A percentile compares a stretch with the other conserved stretches of the same genome.
Evolutionary conservation across 129 eudicot species (phyloP).

Genomic region (Logfia minima): DNA sequence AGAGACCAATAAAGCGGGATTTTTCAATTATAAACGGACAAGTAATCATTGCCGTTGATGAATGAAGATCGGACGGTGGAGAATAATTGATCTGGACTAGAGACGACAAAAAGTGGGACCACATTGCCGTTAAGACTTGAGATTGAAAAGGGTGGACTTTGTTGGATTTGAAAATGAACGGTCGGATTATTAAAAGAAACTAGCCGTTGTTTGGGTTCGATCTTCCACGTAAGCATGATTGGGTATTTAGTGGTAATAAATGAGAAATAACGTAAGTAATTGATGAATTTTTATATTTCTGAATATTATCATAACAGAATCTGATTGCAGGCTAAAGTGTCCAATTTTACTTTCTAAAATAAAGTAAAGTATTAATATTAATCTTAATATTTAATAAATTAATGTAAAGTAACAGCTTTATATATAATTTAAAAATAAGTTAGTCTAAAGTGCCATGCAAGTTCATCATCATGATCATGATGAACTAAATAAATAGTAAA

Average conservation of each 20-base stretch:
- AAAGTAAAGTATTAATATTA: neutral
- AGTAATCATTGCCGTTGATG: conserved; percentile 37
- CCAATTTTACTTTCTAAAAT: conserved; percentile 9
- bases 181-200: conserved; percentile 46
- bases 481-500: too few species aligned
- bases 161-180: conserved; percentile 35
- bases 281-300: neutral
- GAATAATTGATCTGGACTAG: conserved; percentile 14
- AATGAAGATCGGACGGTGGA: conserved; percentile 30
- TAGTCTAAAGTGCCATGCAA: neutral
- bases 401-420: neutral
- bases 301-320: conserved; percentile 19
- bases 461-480: neutral
- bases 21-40: conserved; percentile 47
- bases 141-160: conserved; percentile 31
- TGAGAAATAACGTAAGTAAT: conserved; percentile 21
- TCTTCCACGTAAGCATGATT: conserved; percentile 40
- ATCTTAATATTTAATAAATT: neutral
- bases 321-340: conserved; percentile 29
- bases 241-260: conserved; percentile 35
- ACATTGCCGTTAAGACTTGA: conserved; percentile 11
- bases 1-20: conserved; percentile 20
- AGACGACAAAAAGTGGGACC: conserved; percentile 16
- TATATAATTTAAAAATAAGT: neutral
- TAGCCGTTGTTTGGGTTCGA: conserved; percentile 29